phyloP scores from a whole-genome alignment of 1,284 basidiomycete genomes.

The Fistulinella cinereoalba region DNA sequence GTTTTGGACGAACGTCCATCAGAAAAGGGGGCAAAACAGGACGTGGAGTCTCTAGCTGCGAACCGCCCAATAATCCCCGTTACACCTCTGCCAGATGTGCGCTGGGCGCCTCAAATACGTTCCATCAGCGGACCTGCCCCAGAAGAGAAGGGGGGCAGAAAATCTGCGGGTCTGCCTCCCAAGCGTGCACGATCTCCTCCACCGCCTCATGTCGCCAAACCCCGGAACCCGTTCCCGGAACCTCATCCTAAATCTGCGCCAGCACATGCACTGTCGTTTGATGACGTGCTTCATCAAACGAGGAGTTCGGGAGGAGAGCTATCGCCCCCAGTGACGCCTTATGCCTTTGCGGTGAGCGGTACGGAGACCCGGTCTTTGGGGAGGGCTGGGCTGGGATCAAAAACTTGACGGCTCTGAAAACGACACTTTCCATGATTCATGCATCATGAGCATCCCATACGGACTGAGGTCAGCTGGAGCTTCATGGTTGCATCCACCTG shows the following conservation, averaged over 20 bases:
- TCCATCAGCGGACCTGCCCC: conserved; percentile 23
- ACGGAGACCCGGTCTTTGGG: conserved; percentile 24
- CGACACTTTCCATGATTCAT: too few relatives aligned
- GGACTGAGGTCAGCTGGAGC: too few relatives aligned
- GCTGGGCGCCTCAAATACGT: conserved; percentile 44
- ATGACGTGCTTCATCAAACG: not conserved
- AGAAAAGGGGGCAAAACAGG: conserved; percentile 7
- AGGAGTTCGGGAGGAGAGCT: not conserved
- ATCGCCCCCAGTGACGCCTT: conserved; percentile 20
- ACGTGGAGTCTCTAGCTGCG: conserved; percentile 18
- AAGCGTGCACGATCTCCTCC: conserved; percentile 27
- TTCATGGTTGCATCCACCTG: too few relatives aligned
- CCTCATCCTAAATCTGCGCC: conserved; percentile 21
- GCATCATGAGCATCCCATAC: too few relatives aligned
- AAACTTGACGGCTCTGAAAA: not conserved
- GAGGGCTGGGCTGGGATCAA: conserved; percentile 8
- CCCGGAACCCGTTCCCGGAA: conserved; percentile 2
- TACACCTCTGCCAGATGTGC: conserved; percentile 26
- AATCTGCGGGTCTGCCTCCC: not conserved
- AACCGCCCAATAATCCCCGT: conserved; percentile 21
- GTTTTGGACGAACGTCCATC: conserved; percentile 2
- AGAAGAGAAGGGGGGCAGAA: conserved; percentile 5
- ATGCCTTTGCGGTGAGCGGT: conserved; percentile 31
- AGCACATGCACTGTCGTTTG: conserved; percentile 7
- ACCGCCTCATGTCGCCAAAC: conserved; percentile 8